Conservation (phyloP, 164 flowering plant species). For the Platanus orientalis region DNA sequence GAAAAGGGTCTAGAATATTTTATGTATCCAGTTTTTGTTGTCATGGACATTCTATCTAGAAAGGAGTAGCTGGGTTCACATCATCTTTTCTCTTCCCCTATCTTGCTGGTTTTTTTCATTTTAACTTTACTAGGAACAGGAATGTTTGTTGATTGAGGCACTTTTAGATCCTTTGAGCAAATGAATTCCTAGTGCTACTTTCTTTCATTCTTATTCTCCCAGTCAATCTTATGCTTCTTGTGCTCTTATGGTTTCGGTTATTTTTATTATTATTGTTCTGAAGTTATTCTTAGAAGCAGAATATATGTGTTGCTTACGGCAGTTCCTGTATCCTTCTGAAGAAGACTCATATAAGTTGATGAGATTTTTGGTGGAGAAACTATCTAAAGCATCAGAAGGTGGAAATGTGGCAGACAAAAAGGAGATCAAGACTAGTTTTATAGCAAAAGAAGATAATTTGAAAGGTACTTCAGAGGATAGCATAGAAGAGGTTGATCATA, state of each 20-base stretch:
- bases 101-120: background rate
- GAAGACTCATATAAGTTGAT: constrained; percentile 67
- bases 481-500: constrained; percentile 13
- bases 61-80: background rate
- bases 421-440: constrained; percentile 6
- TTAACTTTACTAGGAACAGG: background rate
- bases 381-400: constrained; percentile 36
- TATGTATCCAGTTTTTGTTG: background rate
- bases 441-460: constrained; percentile 11
- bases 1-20: background rate
- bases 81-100: background rate
- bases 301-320: constrained; percentile 66
- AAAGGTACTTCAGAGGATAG: constrained; percentile 7
- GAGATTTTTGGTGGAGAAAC: constrained; percentile 68
- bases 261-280: constrained; percentile 25
- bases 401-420: constrained; percentile 15
- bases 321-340: constrained; percentile 87
- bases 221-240: constrained; percentile 3
- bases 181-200: background rate
- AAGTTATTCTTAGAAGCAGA: constrained; percentile 49
- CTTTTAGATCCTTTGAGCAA: background rate
- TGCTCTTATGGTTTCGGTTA: constrained; percentile 11
- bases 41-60: background rate
- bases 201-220: background rate
- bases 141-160: background rate